Conservation (phyloP, 768 basidiomycete genomes). For the Tulasnella sp. region DNA sequence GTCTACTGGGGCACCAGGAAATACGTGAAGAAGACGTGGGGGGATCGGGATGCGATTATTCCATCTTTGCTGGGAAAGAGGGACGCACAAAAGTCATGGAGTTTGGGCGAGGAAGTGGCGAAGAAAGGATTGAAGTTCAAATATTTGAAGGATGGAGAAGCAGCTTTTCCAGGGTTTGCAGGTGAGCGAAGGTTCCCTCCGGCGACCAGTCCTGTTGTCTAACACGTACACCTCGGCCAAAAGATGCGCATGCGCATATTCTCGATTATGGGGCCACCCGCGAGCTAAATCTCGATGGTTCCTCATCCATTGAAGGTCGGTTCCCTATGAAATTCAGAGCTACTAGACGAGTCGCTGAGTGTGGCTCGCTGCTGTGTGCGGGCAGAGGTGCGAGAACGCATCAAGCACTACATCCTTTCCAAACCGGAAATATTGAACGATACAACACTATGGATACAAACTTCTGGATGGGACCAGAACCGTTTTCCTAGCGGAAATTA, state of each 20-base stretch:
- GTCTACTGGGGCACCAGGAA: conserved; percentile 45
- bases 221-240: background rate
- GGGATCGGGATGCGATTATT: conserved; percentile 26
- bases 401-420: conserved; percentile 51
- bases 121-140: conserved; percentile 35
- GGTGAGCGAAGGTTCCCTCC: conserved; percentile 36
- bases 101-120: conserved; percentile 15
- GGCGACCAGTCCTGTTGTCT: background rate
- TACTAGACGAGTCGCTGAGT: background rate
- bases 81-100: background rate
- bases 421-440: conserved; percentile 52
- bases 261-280: conserved; percentile 64
- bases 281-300: conserved; percentile 54
- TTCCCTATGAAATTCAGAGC: background rate
- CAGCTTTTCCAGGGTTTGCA: conserved; percentile 65
- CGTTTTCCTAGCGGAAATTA: conserved; percentile 42
- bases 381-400: conserved; percentile 53
- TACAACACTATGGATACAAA: conserved; percentile 62
- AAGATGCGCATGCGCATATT: conserved; percentile 77
- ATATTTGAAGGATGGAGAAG: conserved; percentile 45
- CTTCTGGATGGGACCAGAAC: conserved; percentile 94
- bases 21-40: conserved; percentile 35
- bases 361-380: background rate
- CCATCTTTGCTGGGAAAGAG: background rate
- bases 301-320: conserved; percentile 52